A percentile compares a stretch with the other conserved stretches of the same genome.
These are phyloP conservation scores for Colletotrichum liriopes DNA, from an alignment of 2,329 filamentous ascomycete genomes.

Conservation along the genomic window DNA sequence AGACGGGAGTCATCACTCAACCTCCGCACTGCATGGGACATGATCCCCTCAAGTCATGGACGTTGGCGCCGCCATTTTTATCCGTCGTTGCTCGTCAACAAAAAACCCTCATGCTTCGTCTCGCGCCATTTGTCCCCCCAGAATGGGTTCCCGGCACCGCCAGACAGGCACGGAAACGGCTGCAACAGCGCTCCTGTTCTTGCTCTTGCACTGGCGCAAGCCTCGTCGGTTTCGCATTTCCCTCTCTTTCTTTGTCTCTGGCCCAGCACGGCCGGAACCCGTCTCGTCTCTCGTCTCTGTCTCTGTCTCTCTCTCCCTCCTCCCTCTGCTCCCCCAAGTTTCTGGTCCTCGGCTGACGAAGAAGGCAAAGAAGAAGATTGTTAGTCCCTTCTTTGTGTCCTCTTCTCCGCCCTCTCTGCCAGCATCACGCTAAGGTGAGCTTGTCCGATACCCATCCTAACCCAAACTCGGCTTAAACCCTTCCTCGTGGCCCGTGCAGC, in stretches of 20 bases:
- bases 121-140: neutral
- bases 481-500: conserved; percentile 23
- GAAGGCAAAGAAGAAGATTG: conserved; percentile 4
- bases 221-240: conserved; percentile 29
- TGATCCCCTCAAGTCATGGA: neutral
- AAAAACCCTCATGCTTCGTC: neutral
- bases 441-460: conserved; percentile 22
- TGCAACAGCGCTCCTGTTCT: conserved; percentile 23
- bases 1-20: neutral
- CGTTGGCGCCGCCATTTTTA: neutral
- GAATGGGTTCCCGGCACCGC: neutral
- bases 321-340: neutral
- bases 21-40: neutral
- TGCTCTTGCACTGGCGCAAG: conserved; percentile 27
- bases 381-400: conserved; percentile 10
- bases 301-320: neutral
- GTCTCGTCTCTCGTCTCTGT: neutral
- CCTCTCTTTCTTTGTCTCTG: conserved; percentile 21
- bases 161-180: conserved; percentile 10
- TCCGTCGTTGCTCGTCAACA: neutral
- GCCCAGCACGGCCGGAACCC: conserved; percentile 4
- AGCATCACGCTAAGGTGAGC: conserved; percentile 7
- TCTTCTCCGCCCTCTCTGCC: conserved; percentile 1
- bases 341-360: neutral
- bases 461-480: conserved; percentile 29